These are phyloP conservation scores for Solanum acaule DNA, from an alignment of 257 asterid species.

Conservation along the genomic window DNA sequence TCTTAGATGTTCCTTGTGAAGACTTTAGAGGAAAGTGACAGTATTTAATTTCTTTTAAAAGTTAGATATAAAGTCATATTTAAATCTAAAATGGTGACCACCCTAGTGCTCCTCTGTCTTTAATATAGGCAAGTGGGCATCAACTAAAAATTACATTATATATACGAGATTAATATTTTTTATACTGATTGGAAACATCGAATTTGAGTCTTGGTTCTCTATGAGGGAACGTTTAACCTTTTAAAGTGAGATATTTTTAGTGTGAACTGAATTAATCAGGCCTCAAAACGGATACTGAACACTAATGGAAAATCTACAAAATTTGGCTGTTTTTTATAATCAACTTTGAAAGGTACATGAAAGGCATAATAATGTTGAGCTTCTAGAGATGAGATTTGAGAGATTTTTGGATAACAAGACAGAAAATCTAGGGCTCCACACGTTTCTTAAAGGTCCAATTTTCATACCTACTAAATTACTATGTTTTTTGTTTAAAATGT, in stretches of 20 bases:
- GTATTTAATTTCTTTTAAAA: neutral
- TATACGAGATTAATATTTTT: neutral
- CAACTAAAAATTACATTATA: no score
- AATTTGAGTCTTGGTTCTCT: accelerated
- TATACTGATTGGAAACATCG: neutral
- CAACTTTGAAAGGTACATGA: neutral
- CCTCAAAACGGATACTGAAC: accelerated
- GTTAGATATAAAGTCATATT: neutral
- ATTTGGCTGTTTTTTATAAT: neutral
- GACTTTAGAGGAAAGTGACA: neutral
- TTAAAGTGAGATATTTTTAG: neutral
- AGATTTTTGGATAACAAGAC: neutral
- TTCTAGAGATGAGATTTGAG: conserved; percentile 6
- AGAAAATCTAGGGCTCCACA: neutral
- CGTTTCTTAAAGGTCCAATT: neutral
- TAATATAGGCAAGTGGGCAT: neutral
- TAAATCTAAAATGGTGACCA: neutral
- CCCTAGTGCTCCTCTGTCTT: neutral
- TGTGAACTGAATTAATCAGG: accelerated
- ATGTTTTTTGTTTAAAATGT: neutral
- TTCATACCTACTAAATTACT: neutral
- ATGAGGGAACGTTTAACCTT: accelerated
- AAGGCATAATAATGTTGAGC: neutral
- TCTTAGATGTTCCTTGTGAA: neutral
- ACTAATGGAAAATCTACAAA: neutral